Conservation (phyloP, 2,329 filamentous ascomycete genomes). For the Sporothrix pallida region DNA sequence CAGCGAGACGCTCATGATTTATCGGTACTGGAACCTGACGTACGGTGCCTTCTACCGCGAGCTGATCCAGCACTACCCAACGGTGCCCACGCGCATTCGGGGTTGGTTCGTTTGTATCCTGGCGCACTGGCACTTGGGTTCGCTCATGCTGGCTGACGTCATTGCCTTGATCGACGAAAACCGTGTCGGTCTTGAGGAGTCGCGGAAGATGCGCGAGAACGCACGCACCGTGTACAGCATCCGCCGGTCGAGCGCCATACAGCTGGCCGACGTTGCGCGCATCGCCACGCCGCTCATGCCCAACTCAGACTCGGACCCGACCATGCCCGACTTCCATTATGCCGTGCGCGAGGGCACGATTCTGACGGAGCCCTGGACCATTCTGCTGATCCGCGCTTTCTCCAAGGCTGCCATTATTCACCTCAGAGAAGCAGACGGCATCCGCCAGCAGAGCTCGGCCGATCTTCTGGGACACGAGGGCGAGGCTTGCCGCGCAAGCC, state of each 20-base stretch:
- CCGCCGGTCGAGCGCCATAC: conserved; percentile 51
- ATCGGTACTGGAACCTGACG: conserved; percentile 60
- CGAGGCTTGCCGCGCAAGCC: conserved; percentile 40
- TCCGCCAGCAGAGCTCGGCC: conserved; percentile 39
- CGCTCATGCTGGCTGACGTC: conserved; percentile 60
- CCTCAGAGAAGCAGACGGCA: conserved; percentile 47
- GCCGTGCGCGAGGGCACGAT: conserved; percentile 61
- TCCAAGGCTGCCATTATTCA: conserved; percentile 52
- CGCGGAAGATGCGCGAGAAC: conserved; percentile 41
- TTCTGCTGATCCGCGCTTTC: conserved; percentile 60
- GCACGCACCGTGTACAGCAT: conserved; percentile 49
- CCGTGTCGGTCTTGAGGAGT: conserved; percentile 41
- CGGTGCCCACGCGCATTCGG: conserved; percentile 59
- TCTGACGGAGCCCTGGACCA: conserved; percentile 66
- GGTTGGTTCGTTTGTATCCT: conserved; percentile 65
- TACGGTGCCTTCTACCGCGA: conserved; percentile 60
- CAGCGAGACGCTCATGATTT: conserved; percentile 54
- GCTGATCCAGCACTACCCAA: conserved; percentile 56
- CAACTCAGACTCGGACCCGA: conserved; percentile 37
- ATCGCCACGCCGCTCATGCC: conserved; percentile 47
- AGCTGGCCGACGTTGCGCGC: conserved; percentile 56
- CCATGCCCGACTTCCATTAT: conserved; percentile 55
- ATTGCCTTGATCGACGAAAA: conserved; percentile 57
- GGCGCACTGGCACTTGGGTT: conserved; percentile 64
- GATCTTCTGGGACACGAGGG: conserved; percentile 41